These are phyloP conservation scores for Sclerotinia minor DNA, from an alignment of 2,329 filamentous ascomycete species.

Conservation along the genomic window DNA sequence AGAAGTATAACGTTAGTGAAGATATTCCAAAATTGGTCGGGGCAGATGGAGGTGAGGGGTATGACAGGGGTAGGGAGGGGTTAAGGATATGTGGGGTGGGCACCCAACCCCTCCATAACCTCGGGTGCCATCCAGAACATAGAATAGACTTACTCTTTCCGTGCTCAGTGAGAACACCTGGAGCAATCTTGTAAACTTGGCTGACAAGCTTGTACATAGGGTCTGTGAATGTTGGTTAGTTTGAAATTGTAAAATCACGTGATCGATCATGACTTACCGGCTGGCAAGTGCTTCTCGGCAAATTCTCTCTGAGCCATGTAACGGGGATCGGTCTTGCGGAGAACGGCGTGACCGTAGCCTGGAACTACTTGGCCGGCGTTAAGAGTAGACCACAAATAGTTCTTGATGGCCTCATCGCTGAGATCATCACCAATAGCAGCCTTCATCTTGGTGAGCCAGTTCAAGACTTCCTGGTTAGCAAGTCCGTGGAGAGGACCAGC, in stretches of 20 bases:
- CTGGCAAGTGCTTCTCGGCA: slow-evolving; percentile 49
- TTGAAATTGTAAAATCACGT: background rate
- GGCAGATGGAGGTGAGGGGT: background rate
- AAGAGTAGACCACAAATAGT: slow-evolving; percentile 98
- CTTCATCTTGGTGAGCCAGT: slow-evolving; percentile 99
- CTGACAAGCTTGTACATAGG: slow-evolving; percentile 99
- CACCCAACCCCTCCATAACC: background rate
- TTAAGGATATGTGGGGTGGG: background rate
- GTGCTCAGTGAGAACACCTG: slow-evolving; percentile 96
- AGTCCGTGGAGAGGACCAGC: slow-evolving; percentile 98
- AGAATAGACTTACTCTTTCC: slow-evolving; percentile 99
- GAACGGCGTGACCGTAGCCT: slow-evolving; percentile 97
- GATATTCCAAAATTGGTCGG: background rate
- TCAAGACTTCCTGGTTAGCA: slow-evolving; percentile 98
- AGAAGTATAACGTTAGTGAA: background rate
- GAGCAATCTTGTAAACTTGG: slow-evolving; percentile 99
- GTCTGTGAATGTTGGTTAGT: slow-evolving; percentile 72
- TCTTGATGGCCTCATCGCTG: slow-evolving; percentile 92
- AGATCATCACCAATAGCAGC: slow-evolving; percentile 88
- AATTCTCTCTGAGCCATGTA: slow-evolving; percentile 99
- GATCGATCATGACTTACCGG: background rate
- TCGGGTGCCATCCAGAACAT: slow-evolving; percentile 48
- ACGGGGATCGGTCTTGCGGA: slow-evolving; percentile 99
- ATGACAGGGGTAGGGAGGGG: background rate
- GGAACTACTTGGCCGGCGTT: slow-evolving; percentile 95